Conservation (phyloP, 495 filamentous ascomycete species). For the Penicillium nucicola region DNA sequence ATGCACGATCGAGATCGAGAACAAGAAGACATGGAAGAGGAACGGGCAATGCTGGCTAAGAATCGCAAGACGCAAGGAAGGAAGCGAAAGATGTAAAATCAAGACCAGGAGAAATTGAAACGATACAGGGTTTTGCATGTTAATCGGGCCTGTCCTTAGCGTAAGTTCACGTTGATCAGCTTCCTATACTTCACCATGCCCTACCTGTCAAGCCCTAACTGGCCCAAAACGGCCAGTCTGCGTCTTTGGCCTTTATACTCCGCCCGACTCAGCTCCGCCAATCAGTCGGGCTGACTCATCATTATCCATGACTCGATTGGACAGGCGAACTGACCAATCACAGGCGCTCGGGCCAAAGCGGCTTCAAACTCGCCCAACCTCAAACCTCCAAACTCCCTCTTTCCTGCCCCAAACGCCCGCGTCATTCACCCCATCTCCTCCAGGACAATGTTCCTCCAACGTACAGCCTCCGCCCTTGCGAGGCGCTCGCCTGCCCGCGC, state of each 20-base stretch:
- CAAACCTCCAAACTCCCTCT: constrained; percentile 40
- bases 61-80: no score
- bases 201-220: constrained; percentile 31
- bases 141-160: no score
- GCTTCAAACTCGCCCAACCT: constrained; percentile 46
- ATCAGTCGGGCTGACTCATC: constrained; percentile 38
- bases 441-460: constrained; percentile 77
- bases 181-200: neutral
- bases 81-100: no score
- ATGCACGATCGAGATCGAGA: no score
- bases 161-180: no score
- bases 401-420: constrained; percentile 23
- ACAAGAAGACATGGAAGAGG: no score
- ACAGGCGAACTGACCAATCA: constrained; percentile 17
- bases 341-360: constrained; percentile 38
- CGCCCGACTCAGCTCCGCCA: constrained; percentile 29
- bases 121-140: no score
- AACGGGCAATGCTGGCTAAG: no score
- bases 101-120: no score
- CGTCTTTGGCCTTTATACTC: constrained; percentile 13
- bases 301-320: constrained; percentile 16
- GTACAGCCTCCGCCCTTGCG: constrained; percentile 68
- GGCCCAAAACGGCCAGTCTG: constrained; percentile 22
- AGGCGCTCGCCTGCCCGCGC: constrained; percentile 65
- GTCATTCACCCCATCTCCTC: constrained; percentile 20